Conservation (phyloP, 371 early-diverging fungal genomes). For the Rhizopus arrhizus region DNA sequence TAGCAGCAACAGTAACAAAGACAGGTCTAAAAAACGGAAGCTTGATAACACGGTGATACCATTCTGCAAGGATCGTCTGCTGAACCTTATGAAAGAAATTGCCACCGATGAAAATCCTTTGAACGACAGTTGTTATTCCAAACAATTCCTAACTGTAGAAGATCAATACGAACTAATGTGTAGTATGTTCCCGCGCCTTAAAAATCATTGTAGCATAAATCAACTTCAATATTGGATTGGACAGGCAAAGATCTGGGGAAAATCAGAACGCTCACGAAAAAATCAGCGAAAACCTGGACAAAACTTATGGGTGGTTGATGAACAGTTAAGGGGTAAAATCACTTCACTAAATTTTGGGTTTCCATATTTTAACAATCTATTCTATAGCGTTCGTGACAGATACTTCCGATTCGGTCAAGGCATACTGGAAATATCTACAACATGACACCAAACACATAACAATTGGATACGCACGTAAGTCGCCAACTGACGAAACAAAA, state of each 20-base stretch:
- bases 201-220: conserved; percentile 22
- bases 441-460: conserved; percentile 27
- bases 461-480: conserved; percentile 31
- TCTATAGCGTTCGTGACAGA: conserved; percentile 22
- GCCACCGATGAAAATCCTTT: conserved; percentile 23
- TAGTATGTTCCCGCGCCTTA: conserved; percentile 21
- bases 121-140: conserved; percentile 19
- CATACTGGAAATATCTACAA: conserved; percentile 31
- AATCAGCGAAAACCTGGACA: conserved; percentile 16
- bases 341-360: conserved; percentile 16
- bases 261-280: conserved; percentile 17
- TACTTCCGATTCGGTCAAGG: conserved; percentile 28
- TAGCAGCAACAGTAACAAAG: conserved; percentile 10
- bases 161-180: conserved; percentile 22
- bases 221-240: conserved; percentile 28
- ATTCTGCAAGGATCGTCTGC: conserved; percentile 16
- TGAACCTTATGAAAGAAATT: conserved; percentile 25
- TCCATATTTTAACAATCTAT: conserved; percentile 26
- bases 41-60: conserved; percentile 18
- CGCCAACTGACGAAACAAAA: conserved; percentile 29
- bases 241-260: conserved; percentile 24
- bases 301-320: conserved; percentile 20
- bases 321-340: conserved; percentile 18
- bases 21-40: conserved; percentile 13
- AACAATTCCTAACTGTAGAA: conserved; percentile 24